phyloP scores from a whole-genome alignment of 2,329 filamentous ascomycete species.

The Camptophora hylomeconis region DNA sequence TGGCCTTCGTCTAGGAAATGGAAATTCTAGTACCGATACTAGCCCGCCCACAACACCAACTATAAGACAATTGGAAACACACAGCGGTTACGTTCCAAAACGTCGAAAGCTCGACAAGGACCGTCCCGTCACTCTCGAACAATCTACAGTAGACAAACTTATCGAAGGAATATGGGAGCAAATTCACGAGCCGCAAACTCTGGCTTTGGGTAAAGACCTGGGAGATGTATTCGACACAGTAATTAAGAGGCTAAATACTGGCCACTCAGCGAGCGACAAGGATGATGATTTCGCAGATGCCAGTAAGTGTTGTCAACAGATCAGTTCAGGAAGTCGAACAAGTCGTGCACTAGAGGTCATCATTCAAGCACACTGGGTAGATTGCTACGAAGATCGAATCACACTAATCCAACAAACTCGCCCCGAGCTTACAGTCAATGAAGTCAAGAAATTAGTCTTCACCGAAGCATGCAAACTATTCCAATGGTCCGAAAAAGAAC shows the following conservation, averaged over 20 bases:
- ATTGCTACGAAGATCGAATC: conserved; percentile 41
- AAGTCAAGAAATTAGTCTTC: conserved; percentile 39
- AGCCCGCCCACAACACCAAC: neutral
- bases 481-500: conserved; percentile 44
- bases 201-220: conserved; percentile 4
- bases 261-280: conserved; percentile 15
- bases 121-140: conserved; percentile 30
- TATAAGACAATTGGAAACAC: conserved; percentile 2
- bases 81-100: conserved; percentile 1
- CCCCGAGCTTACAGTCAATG: conserved; percentile 30
- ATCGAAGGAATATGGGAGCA: conserved; percentile 39
- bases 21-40: too few relatives aligned
- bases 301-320: conserved; percentile 4
- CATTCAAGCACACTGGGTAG: conserved; percentile 44
- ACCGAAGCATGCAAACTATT: conserved; percentile 42
- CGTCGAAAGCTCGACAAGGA: conserved; percentile 8
- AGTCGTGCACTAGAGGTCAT: conserved; percentile 46
- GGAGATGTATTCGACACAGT: conserved; percentile 2
- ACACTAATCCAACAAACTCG: conserved; percentile 27
- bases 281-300: conserved; percentile 8
- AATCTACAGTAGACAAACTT: conserved; percentile 36
- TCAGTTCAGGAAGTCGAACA: conserved; percentile 32
- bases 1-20: conserved; percentile 19
- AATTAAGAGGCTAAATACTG: conserved; percentile 22
- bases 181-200: conserved; percentile 21